Evolutionary conservation across 805 yeast species (phyloP).

Genomic region (Blastobotrys chiropterorum): DNA sequence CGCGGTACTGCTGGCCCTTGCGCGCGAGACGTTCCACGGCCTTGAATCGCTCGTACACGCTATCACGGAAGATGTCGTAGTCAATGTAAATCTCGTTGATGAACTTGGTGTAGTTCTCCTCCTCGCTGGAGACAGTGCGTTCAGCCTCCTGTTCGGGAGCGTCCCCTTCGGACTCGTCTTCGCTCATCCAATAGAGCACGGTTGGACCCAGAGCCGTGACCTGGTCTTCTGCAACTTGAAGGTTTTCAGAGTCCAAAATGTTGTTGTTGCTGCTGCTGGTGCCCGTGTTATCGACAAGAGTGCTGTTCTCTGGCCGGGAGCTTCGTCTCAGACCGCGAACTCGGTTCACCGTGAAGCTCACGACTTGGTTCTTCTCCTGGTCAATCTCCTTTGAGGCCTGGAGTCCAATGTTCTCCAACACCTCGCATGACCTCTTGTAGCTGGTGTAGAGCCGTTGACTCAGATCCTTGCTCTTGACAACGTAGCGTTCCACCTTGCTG

Average conservation of each 20-base stretch:
- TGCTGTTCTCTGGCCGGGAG: conserved; percentile 3
- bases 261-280: not conserved
- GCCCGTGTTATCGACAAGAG: not conserved
- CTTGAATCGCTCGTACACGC: conserved; percentile 66
- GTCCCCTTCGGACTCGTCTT: conserved; percentile 22
- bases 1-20: conserved; percentile 53
- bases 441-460: conserved; percentile 35
- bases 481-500: conserved; percentile 22
- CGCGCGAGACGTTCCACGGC: conserved; percentile 91
- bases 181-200: conserved; percentile 44
- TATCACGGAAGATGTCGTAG: conserved; percentile 34
- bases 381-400: conserved; percentile 44
- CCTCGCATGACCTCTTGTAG: conserved; percentile 40
- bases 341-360: conserved; percentile 40
- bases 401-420: conserved; percentile 73
- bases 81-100: conserved; percentile 31
- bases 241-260: not conserved
- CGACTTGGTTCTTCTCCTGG: conserved; percentile 36
- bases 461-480: conserved; percentile 38
- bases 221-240: conserved; percentile 1
- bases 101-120: conserved; percentile 20
- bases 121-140: not conserved
- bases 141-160: not conserved
- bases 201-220: conserved; percentile 13
- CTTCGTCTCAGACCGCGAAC: conserved; percentile 57